Conservation (phyloP, 1,139 yeast genomes). For the Candida smagusa region DNA sequence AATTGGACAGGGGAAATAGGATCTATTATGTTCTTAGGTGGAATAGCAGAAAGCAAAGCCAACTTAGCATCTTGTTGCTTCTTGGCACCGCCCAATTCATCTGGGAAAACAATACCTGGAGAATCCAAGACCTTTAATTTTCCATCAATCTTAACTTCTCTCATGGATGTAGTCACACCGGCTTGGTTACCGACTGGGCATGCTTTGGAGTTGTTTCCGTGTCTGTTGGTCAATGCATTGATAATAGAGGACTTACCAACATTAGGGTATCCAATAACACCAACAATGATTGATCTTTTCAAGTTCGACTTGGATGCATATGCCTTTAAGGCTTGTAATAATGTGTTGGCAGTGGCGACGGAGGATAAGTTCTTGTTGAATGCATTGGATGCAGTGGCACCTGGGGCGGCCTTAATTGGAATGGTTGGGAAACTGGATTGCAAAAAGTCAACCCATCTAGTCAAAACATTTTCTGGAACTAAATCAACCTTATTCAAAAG, state of each 20-base stretch:
- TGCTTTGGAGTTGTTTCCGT: conserved; percentile 63
- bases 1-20: conserved; percentile 80
- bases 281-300: conserved; percentile 90
- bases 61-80: conserved; percentile 81
- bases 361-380: conserved; percentile 79
- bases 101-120: conserved; percentile 97
- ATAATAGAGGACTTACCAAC: conserved; percentile 92
- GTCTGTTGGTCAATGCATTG: conserved; percentile 83
- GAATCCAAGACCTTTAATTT: conserved; percentile 88
- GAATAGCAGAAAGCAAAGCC: conserved; percentile 83
- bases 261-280: conserved; percentile 95
- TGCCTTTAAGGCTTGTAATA: conserved; percentile 79
- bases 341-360: conserved; percentile 66
- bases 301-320: conserved; percentile 81
- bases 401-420: conserved; percentile 69
- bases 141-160: conserved; percentile 90
- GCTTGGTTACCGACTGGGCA: conserved; percentile 99
- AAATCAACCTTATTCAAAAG: conserved; percentile 90
- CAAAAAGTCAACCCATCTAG: conserved; percentile 80
- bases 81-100: conserved; percentile 50
- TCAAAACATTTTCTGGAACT: conserved; percentile 78
- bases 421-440: conserved; percentile 86
- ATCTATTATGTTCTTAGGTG: conserved; percentile 82
- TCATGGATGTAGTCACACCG: conserved; percentile 88
- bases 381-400: conserved; percentile 56